Evolutionary conservation across 129 eudicot species (phyloP).

Genomic region (Flaveria sonorensis): DNA sequence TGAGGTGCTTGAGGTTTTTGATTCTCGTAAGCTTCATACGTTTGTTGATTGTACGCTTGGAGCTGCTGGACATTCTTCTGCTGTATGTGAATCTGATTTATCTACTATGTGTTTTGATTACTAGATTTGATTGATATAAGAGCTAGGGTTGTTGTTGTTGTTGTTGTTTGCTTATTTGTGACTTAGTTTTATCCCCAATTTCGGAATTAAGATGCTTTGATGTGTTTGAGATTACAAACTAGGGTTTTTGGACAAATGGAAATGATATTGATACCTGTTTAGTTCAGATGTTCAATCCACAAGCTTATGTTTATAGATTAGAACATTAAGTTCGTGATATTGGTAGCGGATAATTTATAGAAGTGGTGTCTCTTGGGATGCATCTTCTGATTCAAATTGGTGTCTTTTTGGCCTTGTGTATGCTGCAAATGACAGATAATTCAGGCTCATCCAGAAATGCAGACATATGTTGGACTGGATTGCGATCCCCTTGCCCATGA

Average conservation of each 20-base stretch:
- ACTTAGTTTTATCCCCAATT: neutral
- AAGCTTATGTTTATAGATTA: neutral
- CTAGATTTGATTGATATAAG: neutral
- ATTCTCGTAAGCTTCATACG: conserved; percentile 45
- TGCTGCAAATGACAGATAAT: conserved; percentile 56
- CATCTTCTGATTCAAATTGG: neutral
- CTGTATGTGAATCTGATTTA: conserved; percentile 51
- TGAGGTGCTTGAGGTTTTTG: conserved; percentile 83
- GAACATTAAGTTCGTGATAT: neutral
- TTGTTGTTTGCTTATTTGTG: neutral
- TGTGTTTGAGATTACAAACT: too few species aligned
- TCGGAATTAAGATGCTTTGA: neutral
- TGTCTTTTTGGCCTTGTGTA: conserved; percentile 4
- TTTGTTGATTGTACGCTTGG: conserved; percentile 98
- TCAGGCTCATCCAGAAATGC: conserved; percentile 85
- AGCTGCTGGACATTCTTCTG: conserved; percentile 92
- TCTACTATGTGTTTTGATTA: neutral
- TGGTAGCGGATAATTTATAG: neutral
- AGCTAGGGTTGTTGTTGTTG: neutral
- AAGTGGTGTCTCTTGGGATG: conserved; percentile 17
- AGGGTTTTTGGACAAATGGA: neutral
- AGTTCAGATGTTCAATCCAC: neutral
- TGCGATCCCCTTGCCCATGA: conserved; percentile 91
- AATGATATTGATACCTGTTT: neutral
- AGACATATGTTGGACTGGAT: conserved; percentile 73